Percentiles rank a stretch among this genome's conserved stretches.
phyloP scores from a whole-genome alignment of 2,329 filamentous ascomycete genomes.

The Furcasterigmium furcatum region DNA sequence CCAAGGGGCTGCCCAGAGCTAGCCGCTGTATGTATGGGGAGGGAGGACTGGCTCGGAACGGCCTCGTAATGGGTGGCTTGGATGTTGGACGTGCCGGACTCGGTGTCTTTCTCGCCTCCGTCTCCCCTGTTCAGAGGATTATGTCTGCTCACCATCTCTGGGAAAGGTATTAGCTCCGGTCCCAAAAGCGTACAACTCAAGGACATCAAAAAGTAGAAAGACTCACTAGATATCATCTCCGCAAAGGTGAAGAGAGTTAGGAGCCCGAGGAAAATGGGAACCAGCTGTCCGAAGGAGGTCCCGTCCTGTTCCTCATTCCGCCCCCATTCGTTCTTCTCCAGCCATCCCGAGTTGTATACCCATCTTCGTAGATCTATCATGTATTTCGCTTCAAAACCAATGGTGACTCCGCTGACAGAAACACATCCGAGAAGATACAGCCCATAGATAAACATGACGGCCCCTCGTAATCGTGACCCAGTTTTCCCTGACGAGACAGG shows the following conservation, averaged over 20 bases:
- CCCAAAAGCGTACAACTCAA: too few species aligned
- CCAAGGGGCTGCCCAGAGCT: too few species aligned
- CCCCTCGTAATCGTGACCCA: neutral
- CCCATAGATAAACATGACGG: neutral
- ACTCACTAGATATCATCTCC: neutral
- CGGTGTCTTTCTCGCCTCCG: too few species aligned
- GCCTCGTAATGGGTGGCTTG: too few species aligned
- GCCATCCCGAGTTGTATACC: slow-evolving; percentile 19
- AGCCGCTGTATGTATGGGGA: too few species aligned
- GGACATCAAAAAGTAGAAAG: too few species aligned
- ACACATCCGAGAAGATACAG: neutral
- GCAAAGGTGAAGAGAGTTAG: slow-evolving; percentile 25
- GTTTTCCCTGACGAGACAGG: neutral
- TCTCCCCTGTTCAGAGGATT: too few species aligned
- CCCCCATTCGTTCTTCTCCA: slow-evolving; percentile 7
- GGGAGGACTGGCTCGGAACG: too few species aligned
- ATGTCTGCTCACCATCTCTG: too few species aligned
- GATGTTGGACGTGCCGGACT: too few species aligned
- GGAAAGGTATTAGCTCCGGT: too few species aligned
- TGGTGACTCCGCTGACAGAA: neutral
- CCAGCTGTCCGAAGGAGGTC: slow-evolving; percentile 28
- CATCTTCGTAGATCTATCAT: slow-evolving; percentile 19
- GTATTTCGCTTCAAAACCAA: neutral
- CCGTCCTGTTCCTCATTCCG: slow-evolving; percentile 25
- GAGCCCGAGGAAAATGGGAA: slow-evolving; percentile 26